Evolutionary conservation across 2,329 filamentous ascomycete species (phyloP), one percentile per base, ranked within the genome.

Genomic region (Aquanectria penicillioides): DNA sequence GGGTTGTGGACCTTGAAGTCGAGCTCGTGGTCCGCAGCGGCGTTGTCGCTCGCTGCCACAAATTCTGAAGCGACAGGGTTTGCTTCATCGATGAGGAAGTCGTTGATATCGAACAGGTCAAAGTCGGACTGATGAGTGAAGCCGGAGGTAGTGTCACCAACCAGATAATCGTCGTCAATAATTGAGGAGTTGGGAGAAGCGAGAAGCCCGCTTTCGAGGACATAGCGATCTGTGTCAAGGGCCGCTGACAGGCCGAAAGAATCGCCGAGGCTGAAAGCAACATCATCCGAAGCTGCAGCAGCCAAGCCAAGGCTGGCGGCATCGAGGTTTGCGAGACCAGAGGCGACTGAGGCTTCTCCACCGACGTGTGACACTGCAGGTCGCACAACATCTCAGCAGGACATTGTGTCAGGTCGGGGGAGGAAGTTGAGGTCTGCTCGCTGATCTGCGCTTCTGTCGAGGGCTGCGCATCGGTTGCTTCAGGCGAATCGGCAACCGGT

Each of bases 371-470:
- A 98, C 95, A 99, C 95, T 91, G 95, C 95, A 97, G 95, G 95
- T 97, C 95, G 78, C 90, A 98, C 95, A 98, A 97, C 94, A 97
- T 90, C 94, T 86, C 95, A 86, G 95, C 95, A 98, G 95, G 94
- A 97, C 96, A 94, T 97, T 97, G 95, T 97, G 94, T 95, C 95
- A 87, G 82, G 86, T 96, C 92, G 88, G 91, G 85, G 81, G 89
- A 86, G 81, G 78, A 72, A 68, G 72, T 69, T 63, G 64, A 40
- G 48, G 66, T 70, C 61, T 63, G 61, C 68, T 75, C 67, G 41
- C 43, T 62, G 55, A 61, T 28, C 54, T 64, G 60, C 25, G 59
- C 58, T 20, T 72, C 69, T 15, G 57, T 59, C 26, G 58, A 57
- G n/a, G 65, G 48, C 36, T 75, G 62, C 59, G 77, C 67, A 8